Base-by-base conservation (phyloP, 1,139 yeast species). In the Geotrichum carabidarum region DNA sequence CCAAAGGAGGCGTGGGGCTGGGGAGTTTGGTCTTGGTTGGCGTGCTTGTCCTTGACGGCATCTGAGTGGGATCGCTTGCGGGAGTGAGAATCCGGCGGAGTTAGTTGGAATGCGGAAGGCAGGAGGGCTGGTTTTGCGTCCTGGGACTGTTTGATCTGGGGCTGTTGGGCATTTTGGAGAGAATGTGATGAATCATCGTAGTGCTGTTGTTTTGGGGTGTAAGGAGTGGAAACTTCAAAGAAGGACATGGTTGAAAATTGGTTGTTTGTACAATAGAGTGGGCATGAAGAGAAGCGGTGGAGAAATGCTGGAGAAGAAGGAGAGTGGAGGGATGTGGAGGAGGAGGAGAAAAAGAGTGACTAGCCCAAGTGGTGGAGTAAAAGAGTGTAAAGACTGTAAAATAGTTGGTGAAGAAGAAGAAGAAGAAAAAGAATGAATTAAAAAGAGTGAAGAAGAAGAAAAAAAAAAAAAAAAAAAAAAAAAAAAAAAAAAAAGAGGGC, bases 71-170 rank as follows among this genome's bases (percentile, higher is more conserved):
- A 14, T n/a, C 55, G 55, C 41, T 60, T 59, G 17, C 57, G 56
- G n/a, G 56, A 44, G 38, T 60, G 62, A 11, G 66, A 63, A 46
- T 63, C 65, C 11, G 68, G 68, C 4, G 67, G 67, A 17, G 66
- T 64, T 50, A 65, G 58, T 53, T 63, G 65, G 45, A 63, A 59
- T 4, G 66, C 65, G 15, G 65, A 62, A 11, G 66, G 67, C 22
- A 63, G 59, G 31, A 63, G 58, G 34, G 59, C 37, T 11, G 47
- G 48, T 44, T 18, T 43, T 22, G 22, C 11, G 30, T 35, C 48
- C 34, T 12, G 17, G 17, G 30, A 35, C 2, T 18, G 18, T 8
- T 31, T 11, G 22, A 9, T 11, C 4, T 46, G 40, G 6, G 32
- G 35, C 11, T 12, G 14, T 34, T 32, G 35, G 5, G 34, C 36